These are phyloP conservation scores for Gremmenia infestans DNA, from an alignment of 2,329 filamentous ascomycete species.

Conservation along the genomic window DNA sequence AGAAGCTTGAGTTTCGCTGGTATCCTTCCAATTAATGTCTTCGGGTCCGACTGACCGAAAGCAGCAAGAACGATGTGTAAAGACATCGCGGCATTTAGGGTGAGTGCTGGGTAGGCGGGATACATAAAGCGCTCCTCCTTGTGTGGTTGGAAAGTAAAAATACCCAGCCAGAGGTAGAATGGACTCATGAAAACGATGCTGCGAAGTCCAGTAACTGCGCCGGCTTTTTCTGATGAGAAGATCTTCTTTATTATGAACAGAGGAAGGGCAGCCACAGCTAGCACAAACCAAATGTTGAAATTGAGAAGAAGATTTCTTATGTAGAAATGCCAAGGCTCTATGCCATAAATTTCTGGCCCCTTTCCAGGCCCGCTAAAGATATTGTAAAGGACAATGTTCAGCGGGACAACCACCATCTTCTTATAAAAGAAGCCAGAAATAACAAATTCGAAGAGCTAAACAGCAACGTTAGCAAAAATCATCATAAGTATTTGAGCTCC, in stretches of 20 bases:
- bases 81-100: constrained; percentile 80
- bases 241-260: constrained; percentile 70
- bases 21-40: constrained; percentile 63
- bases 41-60: constrained; percentile 65
- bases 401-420: constrained; percentile 69
- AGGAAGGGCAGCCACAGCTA: constrained; percentile 71
- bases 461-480: constrained; percentile 19
- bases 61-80: constrained; percentile 75
- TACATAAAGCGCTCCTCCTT: constrained; percentile 99
- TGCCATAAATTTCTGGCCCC: constrained; percentile 90
- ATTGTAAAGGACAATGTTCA: constrained; percentile 96
- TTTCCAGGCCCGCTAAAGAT: constrained; percentile 73
- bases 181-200: constrained; percentile 74
- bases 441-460: constrained; percentile 61
- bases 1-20: constrained; percentile 70
- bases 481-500: neutral
- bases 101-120: constrained; percentile 85
- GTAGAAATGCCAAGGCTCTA: constrained; percentile 96
- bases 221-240: constrained; percentile 48
- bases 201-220: constrained; percentile 66
- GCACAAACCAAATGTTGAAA: constrained; percentile 89
- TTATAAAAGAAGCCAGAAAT: constrained; percentile 85
- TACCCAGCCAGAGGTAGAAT: constrained; percentile 90
- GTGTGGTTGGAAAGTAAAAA: constrained; percentile 90
- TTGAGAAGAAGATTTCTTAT: constrained; percentile 86